Percentiles rank a stretch among this genome's conserved stretches.
Conservation (phyloP, 2,329 filamentous ascomycete genomes). For the Aspergillus cejpii region DNA sequence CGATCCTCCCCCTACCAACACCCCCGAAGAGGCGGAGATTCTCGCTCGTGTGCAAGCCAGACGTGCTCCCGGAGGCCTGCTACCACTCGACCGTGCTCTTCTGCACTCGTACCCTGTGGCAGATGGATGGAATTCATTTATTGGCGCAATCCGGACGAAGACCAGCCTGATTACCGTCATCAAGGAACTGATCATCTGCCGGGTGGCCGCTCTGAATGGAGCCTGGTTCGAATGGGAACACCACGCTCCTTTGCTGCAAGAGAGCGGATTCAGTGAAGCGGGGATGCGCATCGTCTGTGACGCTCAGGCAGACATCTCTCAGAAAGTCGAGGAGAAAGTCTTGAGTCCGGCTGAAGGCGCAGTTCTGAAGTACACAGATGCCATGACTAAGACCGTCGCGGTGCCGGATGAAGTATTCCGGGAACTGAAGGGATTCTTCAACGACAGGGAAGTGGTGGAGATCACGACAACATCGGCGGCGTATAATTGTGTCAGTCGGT, state of each 20-base stretch:
- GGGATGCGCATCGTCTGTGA: constrained; percentile 34
- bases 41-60: constrained; percentile 47
- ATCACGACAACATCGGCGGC: constrained; percentile 70
- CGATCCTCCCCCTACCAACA: constrained; percentile 45
- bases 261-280: constrained; percentile 49
- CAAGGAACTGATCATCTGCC: constrained; percentile 72
- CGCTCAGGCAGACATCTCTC: constrained; percentile 24
- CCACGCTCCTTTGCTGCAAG: constrained; percentile 66
- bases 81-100: constrained; percentile 49
- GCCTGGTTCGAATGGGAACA: constrained; percentile 83
- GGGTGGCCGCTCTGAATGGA: constrained; percentile 70
- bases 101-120: constrained; percentile 51
- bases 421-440: constrained; percentile 55
- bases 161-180: constrained; percentile 48
- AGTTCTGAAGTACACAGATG: constrained; percentile 67
- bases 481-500: constrained; percentile 81
- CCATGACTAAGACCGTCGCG: constrained; percentile 69
- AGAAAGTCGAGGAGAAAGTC: constrained; percentile 22
- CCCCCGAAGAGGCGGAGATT: constrained; percentile 45
- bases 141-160: constrained; percentile 50
- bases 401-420: constrained; percentile 65
- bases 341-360: constrained; percentile 59
- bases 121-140: constrained; percentile 54
- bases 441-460: constrained; percentile 69
- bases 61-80: constrained; percentile 45